Evolutionary conservation across 139 green algal species (phyloP), one percentile per base, ranked within the genome.

Genomic region (Coelastrella sp.): DNA sequence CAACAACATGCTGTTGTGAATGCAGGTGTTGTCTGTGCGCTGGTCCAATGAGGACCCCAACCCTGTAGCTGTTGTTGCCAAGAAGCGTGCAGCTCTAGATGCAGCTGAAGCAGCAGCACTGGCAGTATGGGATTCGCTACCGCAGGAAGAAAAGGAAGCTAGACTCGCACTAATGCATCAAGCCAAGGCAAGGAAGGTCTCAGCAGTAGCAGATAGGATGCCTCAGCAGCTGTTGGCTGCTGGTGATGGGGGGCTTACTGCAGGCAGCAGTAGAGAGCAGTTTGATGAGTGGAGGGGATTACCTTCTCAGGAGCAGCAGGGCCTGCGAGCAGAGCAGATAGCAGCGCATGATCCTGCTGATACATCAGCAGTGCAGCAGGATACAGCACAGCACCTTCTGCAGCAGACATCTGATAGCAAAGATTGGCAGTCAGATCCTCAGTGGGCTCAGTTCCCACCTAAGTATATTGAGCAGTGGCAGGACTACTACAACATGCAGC

Each of bases 31-130:
- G 51, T 90, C 94, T 11, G 85, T 92, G 21, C 89, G 93, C 41
- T 96, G 93, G 93, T 90, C 93, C 4, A 93, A 92, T 38, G 93
- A 96, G 48, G 93, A 96, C 88, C 93, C 93, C 45, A 96, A 96
- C 85, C 93, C 93, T 0, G 82, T 87, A 23, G 86, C 92, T 17
- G 85, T 93, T 30, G 59, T 77, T 17, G 69, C 75, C 9, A 71
- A 87, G 35, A 94, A 95, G 88, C 86, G 89, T 0, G 86, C 90
- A 57, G 79, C 88, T 21, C 83, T 91, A 34, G 90, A 94, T 27
- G 83, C 63, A 7, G 79, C 84, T 25, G 72, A 79, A 21, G 69
- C 89, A 69, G 90, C 84, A 43, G 74, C 72, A 3, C 41, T 91
- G 50, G 76, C 75, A 7, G 83, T 86, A 0, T 93, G 87, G 86